Evolutionary conservation across 345 rosid species (phyloP).

Genomic region (Gossypium raimondii): DNA sequence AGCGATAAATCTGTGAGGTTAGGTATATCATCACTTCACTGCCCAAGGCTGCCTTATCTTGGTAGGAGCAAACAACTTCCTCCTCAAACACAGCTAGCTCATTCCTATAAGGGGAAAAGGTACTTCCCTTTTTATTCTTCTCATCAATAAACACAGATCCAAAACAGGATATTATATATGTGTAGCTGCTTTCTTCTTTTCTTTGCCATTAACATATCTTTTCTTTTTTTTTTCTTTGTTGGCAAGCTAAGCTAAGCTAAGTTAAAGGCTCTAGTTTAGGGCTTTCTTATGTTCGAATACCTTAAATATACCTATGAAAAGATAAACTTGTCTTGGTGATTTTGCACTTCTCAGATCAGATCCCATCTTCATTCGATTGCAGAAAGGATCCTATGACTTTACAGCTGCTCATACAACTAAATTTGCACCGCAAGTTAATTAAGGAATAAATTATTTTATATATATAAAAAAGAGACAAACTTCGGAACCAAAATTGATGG

Average conservation of each 20-base stretch:
- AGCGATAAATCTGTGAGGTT: conserved; percentile 18
- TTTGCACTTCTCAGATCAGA: conserved; percentile 29
- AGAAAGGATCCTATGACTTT: conserved; percentile 6
- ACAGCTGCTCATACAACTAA: conserved; percentile 21
- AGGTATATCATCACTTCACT: conserved; percentile 11
- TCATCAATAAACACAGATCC: conserved; percentile 35
- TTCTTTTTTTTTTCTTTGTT: conserved; percentile 21
- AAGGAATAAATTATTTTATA: not conserved
- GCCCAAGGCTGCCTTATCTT: conserved; percentile 26
- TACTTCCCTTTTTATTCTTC: conserved; percentile 30
- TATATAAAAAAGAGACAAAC: conserved; percentile 17
- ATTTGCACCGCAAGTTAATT: conserved; percentile 4
- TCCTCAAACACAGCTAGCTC: conserved; percentile 25
- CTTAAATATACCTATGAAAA: conserved; percentile 7
- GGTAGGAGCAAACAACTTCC: conserved; percentile 21
- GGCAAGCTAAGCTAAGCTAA: conserved; percentile 28
- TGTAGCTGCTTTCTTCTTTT: conserved; percentile 12
- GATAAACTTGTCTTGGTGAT: conserved; percentile 20
- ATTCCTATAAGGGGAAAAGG: conserved; percentile 27
- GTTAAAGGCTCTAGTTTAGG: conserved; percentile 36
- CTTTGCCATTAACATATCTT: conserved; percentile 10
- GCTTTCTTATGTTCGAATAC: conserved; percentile 23
- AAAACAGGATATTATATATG: conserved; percentile 28
- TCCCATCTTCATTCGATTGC: conserved; percentile 24
- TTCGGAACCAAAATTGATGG: conserved; percentile 15